A percentile compares a stretch with the other conserved stretches of the same genome.
phyloP scores from a whole-genome alignment of 352 stramenopile genomes.

The Elongisporangium undulatum region DNA sequence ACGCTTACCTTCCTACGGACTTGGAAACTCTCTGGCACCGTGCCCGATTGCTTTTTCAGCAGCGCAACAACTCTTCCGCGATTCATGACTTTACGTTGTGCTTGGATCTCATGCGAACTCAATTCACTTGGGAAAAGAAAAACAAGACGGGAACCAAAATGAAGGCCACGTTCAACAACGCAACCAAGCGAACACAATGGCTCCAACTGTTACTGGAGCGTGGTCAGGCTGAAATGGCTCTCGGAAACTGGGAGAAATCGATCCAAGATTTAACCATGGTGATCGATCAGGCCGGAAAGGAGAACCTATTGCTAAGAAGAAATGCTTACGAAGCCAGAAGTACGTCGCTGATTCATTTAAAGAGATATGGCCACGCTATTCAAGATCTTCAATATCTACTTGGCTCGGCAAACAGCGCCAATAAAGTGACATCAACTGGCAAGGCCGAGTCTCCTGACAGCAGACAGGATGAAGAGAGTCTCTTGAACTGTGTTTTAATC shows the following conservation, averaged over 20 bases:
- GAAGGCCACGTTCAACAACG: constrained; percentile 28
- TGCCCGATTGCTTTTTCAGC: constrained; percentile 27
- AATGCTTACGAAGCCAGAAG: constrained; percentile 31
- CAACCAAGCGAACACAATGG: constrained; percentile 37
- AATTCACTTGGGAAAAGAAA: constrained; percentile 34
- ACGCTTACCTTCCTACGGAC: constrained; percentile 42
- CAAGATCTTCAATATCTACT: constrained; percentile 39
- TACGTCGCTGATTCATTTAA: constrained; percentile 28
- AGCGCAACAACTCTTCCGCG: constrained; percentile 28
- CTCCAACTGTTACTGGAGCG: constrained; percentile 42
- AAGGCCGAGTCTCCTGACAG: neutral
- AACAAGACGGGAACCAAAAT: constrained; percentile 22
- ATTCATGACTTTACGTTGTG: constrained; percentile 43
- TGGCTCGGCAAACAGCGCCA: constrained; percentile 8
- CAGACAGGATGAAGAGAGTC: constrained; percentile 13
- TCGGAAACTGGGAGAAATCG: constrained; percentile 31
- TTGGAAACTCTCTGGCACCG: constrained; percentile 51
- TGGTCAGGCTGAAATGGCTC: constrained; percentile 26
- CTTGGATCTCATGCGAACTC: constrained; percentile 23
- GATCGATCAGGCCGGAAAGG: constrained; percentile 29
- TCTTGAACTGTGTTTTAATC: constrained; percentile 38
- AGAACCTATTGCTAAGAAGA: constrained; percentile 15
- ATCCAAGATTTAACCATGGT: constrained; percentile 41
- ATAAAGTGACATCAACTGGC: neutral
- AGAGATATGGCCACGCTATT: constrained; percentile 34